Conservation (phyloP, 768 basidiomycete genomes). For the Boletus reticulatus region DNA sequence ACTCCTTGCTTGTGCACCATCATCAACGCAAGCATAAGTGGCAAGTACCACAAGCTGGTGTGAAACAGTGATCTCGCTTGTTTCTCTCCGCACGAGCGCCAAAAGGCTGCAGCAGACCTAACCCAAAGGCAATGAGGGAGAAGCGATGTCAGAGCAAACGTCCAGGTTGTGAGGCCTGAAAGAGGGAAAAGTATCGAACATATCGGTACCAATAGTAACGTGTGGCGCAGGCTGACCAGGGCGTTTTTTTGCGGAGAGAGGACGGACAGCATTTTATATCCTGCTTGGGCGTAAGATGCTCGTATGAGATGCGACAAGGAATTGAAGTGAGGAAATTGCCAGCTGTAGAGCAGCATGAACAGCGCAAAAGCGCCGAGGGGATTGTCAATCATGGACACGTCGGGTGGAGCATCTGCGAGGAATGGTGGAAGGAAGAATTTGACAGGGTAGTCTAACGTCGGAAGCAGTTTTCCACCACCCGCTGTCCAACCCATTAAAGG, state of each 20-base stretch:
- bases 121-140: conserved; percentile 73
- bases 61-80: conserved; percentile 77
- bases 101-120: conserved; percentile 72
- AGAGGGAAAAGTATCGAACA: conserved; percentile 80
- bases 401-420: conserved; percentile 41
- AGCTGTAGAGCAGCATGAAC: conserved; percentile 85
- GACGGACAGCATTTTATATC: conserved; percentile 91
- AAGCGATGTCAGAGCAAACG: conserved; percentile 75
- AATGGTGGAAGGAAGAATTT: conserved; percentile 62
- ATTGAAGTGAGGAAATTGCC: conserved; percentile 99
- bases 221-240: conserved; percentile 81
- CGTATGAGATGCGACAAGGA: conserved; percentile 85
- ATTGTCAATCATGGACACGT: conserved; percentile 64
- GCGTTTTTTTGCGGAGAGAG: conserved; percentile 77
- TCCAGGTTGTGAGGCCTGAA: conserved; percentile 92
- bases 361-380: conserved; percentile 79
- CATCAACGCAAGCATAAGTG: conserved; percentile 86
- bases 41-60: conserved; percentile 86
- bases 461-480: conserved; percentile 76
- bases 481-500: conserved; percentile 99
- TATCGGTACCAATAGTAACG: conserved; percentile 70
- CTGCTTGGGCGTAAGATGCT: conserved; percentile 86
- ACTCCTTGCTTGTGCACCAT: conserved; percentile 91
- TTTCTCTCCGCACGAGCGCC: conserved; percentile 67
- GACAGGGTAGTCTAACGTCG: conserved; percentile 57